Percentiles rank a stretch among this genome's conserved stretches.
Conservation (phyloP, 73 alveolate species). For the Breviolum minutum region DNA sequence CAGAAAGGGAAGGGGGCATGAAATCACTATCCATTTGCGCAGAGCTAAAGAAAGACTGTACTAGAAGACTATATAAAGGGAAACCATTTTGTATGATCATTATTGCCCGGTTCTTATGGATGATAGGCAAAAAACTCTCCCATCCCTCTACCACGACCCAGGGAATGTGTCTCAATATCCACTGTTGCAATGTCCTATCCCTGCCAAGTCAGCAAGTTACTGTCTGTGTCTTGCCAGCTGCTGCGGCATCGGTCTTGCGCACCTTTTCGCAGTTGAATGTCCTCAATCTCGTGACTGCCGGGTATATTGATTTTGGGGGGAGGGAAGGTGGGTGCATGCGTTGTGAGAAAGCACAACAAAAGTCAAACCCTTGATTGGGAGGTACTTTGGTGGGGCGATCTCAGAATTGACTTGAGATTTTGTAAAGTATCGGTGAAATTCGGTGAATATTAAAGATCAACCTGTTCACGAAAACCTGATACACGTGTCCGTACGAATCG, state of each 20-base stretch:
- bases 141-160: not conserved
- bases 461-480: not conserved
- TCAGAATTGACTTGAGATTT: not conserved
- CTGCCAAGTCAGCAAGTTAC: too few relatives aligned
- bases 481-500: too few relatives aligned
- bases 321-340: not conserved
- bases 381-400: not conserved
- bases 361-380: too few relatives aligned
- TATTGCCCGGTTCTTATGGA: not conserved
- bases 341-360: not conserved
- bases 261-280: slow-evolving; percentile 51
- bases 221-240: not conserved
- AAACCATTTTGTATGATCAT: too few relatives aligned
- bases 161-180: too few relatives aligned
- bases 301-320: not conserved
- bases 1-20: too few relatives aligned
- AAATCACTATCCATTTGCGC: too few relatives aligned
- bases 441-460: not conserved
- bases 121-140: not conserved
- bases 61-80: too few relatives aligned
- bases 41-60: too few relatives aligned
- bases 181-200: too few relatives aligned
- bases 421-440: not conserved
- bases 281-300: slow-evolving; percentile 17
- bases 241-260: slow-evolving; percentile 50